A percentile compares a stretch with the other conserved stretches of the same genome.
These are phyloP conservation scores for Fragilaria crotonensis DNA, from an alignment of 108 stramenopile genomes.

Conservation along the genomic window DNA sequence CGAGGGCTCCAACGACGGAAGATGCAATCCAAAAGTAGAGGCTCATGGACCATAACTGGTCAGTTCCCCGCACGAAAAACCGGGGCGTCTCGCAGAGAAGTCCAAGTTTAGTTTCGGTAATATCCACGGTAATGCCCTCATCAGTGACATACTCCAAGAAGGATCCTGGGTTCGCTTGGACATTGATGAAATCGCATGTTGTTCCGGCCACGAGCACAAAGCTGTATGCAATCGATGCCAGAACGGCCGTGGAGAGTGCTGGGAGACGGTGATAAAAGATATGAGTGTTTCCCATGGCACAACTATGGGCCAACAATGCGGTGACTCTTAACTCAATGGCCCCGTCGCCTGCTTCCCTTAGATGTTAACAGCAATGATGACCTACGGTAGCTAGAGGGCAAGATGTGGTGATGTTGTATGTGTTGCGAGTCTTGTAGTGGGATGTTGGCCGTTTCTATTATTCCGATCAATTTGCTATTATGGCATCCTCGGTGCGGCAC, in stretches of 20 bases:
- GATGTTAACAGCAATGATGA: too few species aligned
- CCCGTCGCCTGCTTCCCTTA: too few species aligned
- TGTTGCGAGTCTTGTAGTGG: too few species aligned
- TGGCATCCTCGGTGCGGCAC: too few species aligned
- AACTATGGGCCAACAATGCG: background rate
- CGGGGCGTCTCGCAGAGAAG: background rate
- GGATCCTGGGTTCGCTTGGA: slow-evolving; percentile 15
- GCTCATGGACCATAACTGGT: background rate
- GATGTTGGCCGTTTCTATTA: too few species aligned
- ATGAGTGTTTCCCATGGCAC: slow-evolving; percentile 7
- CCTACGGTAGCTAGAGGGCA: too few species aligned
- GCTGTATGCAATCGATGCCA: slow-evolving; percentile 13
- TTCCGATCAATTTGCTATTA: too few species aligned
- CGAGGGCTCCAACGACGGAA: slow-evolving; percentile 10
- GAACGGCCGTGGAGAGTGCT: slow-evolving; percentile 12
- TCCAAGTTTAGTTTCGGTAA: slow-evolving; percentile 7
- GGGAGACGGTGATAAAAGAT: slow-evolving; percentile 19
- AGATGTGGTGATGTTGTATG: too few species aligned
- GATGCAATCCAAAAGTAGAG: slow-evolving; percentile 16
- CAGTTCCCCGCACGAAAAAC: too few species aligned
- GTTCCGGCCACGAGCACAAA: slow-evolving; percentile 11
- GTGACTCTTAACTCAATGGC: too few species aligned
- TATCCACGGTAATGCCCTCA: slow-evolving; percentile 9
- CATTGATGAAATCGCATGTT: slow-evolving; percentile 21
- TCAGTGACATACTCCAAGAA: slow-evolving; percentile 1